Evolutionary conservation across 257 asterid species (phyloP).

Genomic region (Capsicum rhomboideum): DNA sequence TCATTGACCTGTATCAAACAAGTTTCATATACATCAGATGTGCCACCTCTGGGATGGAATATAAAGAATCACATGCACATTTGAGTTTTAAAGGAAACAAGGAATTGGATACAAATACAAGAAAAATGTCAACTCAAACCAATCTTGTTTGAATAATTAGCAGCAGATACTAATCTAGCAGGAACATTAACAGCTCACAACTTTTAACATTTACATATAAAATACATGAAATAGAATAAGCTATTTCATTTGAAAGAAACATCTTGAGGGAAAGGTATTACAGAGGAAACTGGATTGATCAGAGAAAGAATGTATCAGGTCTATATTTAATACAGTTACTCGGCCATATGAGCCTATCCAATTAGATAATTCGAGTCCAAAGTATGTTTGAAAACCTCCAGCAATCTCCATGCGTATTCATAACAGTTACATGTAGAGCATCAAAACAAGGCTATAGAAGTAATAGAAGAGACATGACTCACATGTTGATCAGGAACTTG

Average conservation of each 20-base stretch:
- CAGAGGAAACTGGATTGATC: background rate
- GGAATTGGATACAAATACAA: background rate
- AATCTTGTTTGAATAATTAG: background rate
- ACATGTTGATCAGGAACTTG: slow-evolving; percentile 97
- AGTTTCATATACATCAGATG: background rate
- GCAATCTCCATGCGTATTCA: background rate
- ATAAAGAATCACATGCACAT: background rate
- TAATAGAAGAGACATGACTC: slow-evolving; percentile 19
- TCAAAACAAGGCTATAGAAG: background rate
- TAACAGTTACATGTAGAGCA: background rate
- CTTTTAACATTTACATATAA: background rate
- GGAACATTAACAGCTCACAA: background rate
- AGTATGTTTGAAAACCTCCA: background rate
- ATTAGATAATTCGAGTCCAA: background rate
- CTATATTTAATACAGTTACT: background rate
- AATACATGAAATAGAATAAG: background rate
- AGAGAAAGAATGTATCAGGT: background rate
- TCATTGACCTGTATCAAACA: slow-evolving; percentile 63
- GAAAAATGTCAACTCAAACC: background rate
- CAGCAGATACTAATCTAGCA: background rate
- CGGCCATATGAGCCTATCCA: background rate
- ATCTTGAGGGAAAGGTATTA: background rate
- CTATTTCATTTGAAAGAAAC: background rate
- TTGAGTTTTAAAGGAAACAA: background rate
- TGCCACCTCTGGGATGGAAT: background rate